Base-by-base conservation (phyloP, 805 yeast genomes). In the Candida incommunis region DNA sequence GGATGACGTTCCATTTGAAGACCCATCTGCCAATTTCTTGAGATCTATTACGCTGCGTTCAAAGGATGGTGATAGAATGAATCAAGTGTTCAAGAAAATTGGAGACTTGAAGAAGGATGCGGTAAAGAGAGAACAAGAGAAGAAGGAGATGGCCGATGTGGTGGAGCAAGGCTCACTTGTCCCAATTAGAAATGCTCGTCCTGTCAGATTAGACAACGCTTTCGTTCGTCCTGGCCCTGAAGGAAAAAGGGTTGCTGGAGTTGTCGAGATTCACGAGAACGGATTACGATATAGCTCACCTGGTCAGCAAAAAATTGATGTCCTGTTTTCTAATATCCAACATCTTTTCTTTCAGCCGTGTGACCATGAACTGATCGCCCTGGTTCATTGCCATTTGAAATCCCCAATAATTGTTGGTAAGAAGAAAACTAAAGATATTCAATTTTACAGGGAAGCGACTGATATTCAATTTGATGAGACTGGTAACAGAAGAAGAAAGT, bases 401-500 rank as follows among this genome's bases (percentile, higher is more conserved):
- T 80, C 80, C 41, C 98, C 97, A 22, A 80, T 92, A 48, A 81
- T 92, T 76, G 82, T 92, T 61, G 97, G 97, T 50, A 92, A 92
- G 68, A 82, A 84, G 68, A 92, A 92, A 66, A 86, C 96, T 0
- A 81, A 80, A 62, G 97, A 92, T 57, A 85, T 92, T 41, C 98
- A 92, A 67, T 87, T 92, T 60, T 92, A 88, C 68, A 74, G 97
- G 51, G 98, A 92, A 63, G 97, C 96, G 11, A 79, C 94, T 24
- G 98, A 92, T 60, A 82, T 87, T 72, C 79, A 94, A 2, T 87
- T 87, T 56, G 98, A 92, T 64, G 98, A 92, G 65, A 92, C 98
- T 18, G 95, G 96, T 51, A 88, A 86, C 49, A 80, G 95, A 50
- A 81, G 85, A 67, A 78, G 96, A 63, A 70, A 80, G 53, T 75